Evolutionary conservation across 176 grass and related monocot genomes (phyloP), one percentile per base, ranked within the genome.

Genomic region (Rhipidocladum racemiflorum): DNA sequence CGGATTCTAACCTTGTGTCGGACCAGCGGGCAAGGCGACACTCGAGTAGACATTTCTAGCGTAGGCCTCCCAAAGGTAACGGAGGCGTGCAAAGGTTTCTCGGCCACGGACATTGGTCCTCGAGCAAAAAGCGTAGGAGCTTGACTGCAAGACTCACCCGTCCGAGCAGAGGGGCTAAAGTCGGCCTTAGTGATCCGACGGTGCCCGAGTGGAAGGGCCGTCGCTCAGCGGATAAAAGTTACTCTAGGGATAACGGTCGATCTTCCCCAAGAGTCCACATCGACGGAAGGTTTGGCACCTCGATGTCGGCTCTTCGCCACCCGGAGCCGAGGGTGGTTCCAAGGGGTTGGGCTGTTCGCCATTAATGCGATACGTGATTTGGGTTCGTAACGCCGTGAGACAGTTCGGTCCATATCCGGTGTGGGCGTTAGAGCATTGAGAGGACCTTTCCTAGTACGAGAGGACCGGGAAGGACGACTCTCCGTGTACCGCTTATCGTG

Each of bases 351-450:
- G 17, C 17, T 7, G 5, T 20, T 53, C 5, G 17, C 49, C 17
- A 67, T 67, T 67, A 67, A 67, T 36, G 8, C 7, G 15, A 14
- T 40, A 67, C 18, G 34, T 67, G 34, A n/a, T 15, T 1, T 40
- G 7, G 64, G 64, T 40, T 67, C 17, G 15, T 5, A 56, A 38
- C 29, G 4, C 3, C 29, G 9, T 79, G 60, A 48, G 76, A 45
- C 13, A 44, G 38, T 64, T 78, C 0, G 1, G 48, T 46, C 75
- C 56, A 78, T 64, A 78, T 64, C 20, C 6, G 12, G 12, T 64
- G 38, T 48, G 21, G n/a, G n/a, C 13, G 1, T 65, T 78, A 48
- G 36, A 65, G 54, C 34, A 78, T 48, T 78, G 59, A 65, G 55
- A 78, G 20, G 12, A 18, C 17, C 59, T 63, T 79, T 6, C 24